Base-by-base conservation (phyloP, 805 yeast species). In the Nakazawaea peltata region DNA sequence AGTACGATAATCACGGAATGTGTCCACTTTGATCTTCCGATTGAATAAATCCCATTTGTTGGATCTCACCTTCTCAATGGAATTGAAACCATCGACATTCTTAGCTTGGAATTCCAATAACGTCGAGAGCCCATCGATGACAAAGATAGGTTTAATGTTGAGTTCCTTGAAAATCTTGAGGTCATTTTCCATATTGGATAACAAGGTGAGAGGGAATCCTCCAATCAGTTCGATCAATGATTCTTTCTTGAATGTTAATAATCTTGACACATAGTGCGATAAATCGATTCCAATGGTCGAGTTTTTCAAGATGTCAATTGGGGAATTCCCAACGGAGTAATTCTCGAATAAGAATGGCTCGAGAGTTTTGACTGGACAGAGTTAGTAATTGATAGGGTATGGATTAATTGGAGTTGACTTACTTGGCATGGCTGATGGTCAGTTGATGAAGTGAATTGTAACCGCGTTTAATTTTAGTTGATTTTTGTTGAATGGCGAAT, bases 211-310 rank as follows among this genome's bases (percentile, higher is more conserved):
- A 2, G 95, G 94, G 38, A 79, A 69, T 0, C 94, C 95, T 17
- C 94, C 95, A 43, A 81, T 69, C 8, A 92, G 94, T 33, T 78
- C 81, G 27, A 77, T 54, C 41, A 71, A 72, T 32, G 79, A 80
- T 45, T 84, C 94, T 37, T 74, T 76, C 44, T 76, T 77, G 44
- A 63, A 63, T 4, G 78, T 63, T 41, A 81, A 56, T 28, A 81
- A 63, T 35, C 84, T 59, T 18, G 81, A 63, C 26, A 85, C 56
- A 49, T 85, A 87, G 51, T 85, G 87, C 44, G 75, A 82, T 11
- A 79, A 92, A 53, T 87, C 95, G 30, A 86, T 81, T 37, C 95
- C 95, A 34, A 86, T 60, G 12, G 79, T 71, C 19, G 88, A 71
- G 48, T 77, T 76, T 38, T 65, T 71, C 39, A 86, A 61, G 3